Evolutionary conservation across 1,284 basidiomycete genomes (phyloP).

Genomic region (Peniophora sp.): DNA sequence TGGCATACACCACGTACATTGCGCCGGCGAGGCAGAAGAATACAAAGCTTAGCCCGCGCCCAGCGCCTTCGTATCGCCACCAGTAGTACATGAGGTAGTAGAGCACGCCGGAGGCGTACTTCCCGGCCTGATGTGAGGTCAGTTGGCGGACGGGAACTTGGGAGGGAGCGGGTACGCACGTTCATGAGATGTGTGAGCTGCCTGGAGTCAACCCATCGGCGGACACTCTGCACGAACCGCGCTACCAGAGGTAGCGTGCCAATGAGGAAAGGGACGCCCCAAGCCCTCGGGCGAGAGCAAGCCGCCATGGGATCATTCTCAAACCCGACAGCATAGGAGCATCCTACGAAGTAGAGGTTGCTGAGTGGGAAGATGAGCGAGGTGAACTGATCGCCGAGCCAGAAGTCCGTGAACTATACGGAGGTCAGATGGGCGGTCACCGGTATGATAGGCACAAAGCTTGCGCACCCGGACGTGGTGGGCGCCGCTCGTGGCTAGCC

Average conservation of each 20-base stretch:
- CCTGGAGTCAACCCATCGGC: slow-evolving; percentile 76
- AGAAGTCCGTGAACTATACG: slow-evolving; percentile 69
- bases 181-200: slow-evolving; percentile 81
- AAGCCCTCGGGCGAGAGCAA: slow-evolving; percentile 35
- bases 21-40: slow-evolving; percentile 59
- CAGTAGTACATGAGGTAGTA: not conserved
- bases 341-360: slow-evolving; percentile 67
- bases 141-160: not conserved
- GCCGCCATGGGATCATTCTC: slow-evolving; percentile 34
- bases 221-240: slow-evolving; percentile 81
- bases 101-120: slow-evolving; percentile 57
- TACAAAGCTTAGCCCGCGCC: slow-evolving; percentile 42
- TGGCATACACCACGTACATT: slow-evolving; percentile 64
- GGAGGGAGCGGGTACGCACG: slow-evolving; percentile 32
- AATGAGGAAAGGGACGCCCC: slow-evolving; percentile 55
- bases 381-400: slow-evolving; percentile 82
- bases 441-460: not conserved
- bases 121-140: slow-evolving; percentile 50
- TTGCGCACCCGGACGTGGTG: slow-evolving; percentile 63
- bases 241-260: slow-evolving; percentile 56
- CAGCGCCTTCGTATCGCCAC: slow-evolving; percentile 18
- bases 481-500: slow-evolving; percentile 63
- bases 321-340: slow-evolving; percentile 59
- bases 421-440: not conserved
- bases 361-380: slow-evolving; percentile 70